Percentiles rank a stretch among this genome's conserved stretches.
These are phyloP conservation scores for Talaromyces funiculosus DNA, from an alignment of 2,329 filamentous ascomycete species.

Conservation along the genomic window DNA sequence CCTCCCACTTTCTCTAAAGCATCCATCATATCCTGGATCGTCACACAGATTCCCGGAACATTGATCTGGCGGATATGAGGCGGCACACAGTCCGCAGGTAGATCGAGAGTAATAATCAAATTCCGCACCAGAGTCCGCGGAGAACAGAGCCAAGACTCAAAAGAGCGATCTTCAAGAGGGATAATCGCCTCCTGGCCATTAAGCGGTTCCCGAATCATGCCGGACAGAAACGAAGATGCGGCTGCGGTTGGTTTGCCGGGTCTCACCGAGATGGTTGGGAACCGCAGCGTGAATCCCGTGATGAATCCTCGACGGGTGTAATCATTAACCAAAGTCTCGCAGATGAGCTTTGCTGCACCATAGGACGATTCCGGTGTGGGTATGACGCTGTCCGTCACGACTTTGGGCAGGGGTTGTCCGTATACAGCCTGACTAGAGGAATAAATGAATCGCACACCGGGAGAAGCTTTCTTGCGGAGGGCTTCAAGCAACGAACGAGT, in stretches of 20 bases:
- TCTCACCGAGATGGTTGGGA: slow-evolving; percentile 58
- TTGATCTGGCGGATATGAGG: slow-evolving; percentile 50
- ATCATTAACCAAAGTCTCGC: slow-evolving; percentile 58
- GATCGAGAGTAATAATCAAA: slow-evolving; percentile 46
- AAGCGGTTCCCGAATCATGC: slow-evolving; percentile 60
- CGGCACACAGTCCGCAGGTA: slow-evolving; percentile 36
- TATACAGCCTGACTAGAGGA: slow-evolving; percentile 60
- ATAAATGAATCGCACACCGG: slow-evolving; percentile 55
- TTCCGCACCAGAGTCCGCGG: slow-evolving; percentile 51
- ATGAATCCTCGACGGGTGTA: slow-evolving; percentile 56
- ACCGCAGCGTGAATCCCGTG: slow-evolving; percentile 53
- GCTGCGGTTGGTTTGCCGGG: slow-evolving; percentile 56
- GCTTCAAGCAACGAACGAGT: slow-evolving; percentile 51
- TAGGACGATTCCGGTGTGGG: slow-evolving; percentile 60
- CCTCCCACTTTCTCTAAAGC: slow-evolving; percentile 52
- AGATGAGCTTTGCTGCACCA: slow-evolving; percentile 59
- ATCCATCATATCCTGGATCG: slow-evolving; percentile 52
- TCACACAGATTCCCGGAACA: slow-evolving; percentile 51
- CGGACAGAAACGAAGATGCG: slow-evolving; percentile 58
- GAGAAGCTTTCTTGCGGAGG: slow-evolving; percentile 43
- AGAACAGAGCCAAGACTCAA: slow-evolving; percentile 51
- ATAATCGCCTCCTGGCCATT: slow-evolving; percentile 51
- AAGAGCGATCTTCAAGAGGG: slow-evolving; percentile 45
- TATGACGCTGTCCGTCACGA: slow-evolving; percentile 47
- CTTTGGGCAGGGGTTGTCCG: slow-evolving; percentile 51